A percentile compares a stretch with the other conserved stretches of the same genome.
phyloP scores from a whole-genome alignment of 495 filamentous ascomycete genomes.

The Penicillium riverlandense region DNA sequence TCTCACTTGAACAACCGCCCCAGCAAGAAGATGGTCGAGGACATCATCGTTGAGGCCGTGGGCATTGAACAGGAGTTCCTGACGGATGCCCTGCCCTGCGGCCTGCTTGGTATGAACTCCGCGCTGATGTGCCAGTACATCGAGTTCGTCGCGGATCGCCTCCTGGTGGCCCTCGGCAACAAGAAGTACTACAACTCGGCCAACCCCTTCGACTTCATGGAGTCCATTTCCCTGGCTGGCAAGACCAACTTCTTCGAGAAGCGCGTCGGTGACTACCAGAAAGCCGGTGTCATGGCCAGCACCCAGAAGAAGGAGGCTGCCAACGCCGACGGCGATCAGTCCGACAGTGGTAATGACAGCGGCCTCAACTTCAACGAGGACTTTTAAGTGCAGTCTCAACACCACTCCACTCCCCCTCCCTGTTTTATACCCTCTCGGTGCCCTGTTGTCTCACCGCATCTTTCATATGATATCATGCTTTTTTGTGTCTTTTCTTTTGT shows the following conservation, averaged over 20 bases:
- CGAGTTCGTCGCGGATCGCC: conserved; percentile 95
- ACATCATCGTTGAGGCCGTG: conserved; percentile 92
- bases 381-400: conserved; percentile 55
- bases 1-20: conserved; percentile 90
- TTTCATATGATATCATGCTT: conserved; percentile 20
- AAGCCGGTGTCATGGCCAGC: conserved; percentile 95
- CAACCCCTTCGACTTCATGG: conserved; percentile 99
- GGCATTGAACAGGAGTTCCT: conserved; percentile 96
- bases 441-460: conserved; percentile 3
- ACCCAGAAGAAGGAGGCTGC: conserved; percentile 63
- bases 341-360: conserved; percentile 49
- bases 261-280: conserved; percentile 98
- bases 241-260: conserved; percentile 99
- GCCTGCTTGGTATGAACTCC: conserved; percentile 94
- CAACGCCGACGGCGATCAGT: conserved; percentile 45
- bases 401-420: conserved; percentile 18
- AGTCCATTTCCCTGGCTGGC: conserved; percentile 95
- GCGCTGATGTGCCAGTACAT: conserved; percentile 99
- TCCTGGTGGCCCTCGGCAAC: conserved; percentile 87
- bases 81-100: conserved; percentile 86
- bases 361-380: conserved; percentile 95
- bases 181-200: conserved; percentile 83
- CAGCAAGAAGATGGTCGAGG: conserved; percentile 66
- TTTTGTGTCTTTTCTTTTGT: conserved; percentile 7
- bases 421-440: conserved; percentile 24